phyloP scores from a whole-genome alignment of 805 yeast species.

The Hanseniaspora taiwanica region DNA sequence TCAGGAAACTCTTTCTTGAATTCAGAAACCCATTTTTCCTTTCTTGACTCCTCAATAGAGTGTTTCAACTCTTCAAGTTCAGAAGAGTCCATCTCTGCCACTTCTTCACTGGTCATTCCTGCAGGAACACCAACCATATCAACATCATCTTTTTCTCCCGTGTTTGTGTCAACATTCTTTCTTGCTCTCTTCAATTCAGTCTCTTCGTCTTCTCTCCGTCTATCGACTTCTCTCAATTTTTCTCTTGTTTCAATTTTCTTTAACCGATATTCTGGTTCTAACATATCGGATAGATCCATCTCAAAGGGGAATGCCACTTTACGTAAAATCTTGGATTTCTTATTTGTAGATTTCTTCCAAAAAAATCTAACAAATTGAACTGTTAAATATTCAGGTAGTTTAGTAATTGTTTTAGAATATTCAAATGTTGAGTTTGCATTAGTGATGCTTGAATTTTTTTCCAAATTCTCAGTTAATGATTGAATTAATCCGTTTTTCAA shows the following conservation, averaged over 20 bases:
- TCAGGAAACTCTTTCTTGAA: conserved; percentile 34
- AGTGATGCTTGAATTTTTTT: conserved; percentile 60
- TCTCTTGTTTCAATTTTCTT: conserved; percentile 65
- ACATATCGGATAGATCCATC: conserved; percentile 73
- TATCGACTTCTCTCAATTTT: conserved; percentile 59
- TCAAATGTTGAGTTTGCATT: conserved; percentile 61
- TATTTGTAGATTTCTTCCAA: conserved; percentile 87
- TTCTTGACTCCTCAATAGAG: conserved; percentile 29
- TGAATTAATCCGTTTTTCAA: conserved; percentile 70
- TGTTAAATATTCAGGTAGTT: conserved; percentile 76
- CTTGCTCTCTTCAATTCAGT: no score
- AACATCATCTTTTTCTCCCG: no score
- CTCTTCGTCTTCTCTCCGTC: conserved; percentile 55
- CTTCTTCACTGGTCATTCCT: conserved; percentile 9
- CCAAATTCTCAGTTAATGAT: conserved; percentile 63
- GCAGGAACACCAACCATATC: conserved; percentile 10
- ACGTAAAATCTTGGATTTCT: conserved; percentile 86
- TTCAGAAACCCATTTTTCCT: conserved; percentile 37
- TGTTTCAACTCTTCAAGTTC: conserved; percentile 45
- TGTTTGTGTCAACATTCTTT: no score
- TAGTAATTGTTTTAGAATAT: conserved; percentile 44
- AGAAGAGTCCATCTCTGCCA: conserved; percentile 28
- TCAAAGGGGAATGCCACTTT: conserved; percentile 92
- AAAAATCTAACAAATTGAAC: conserved; percentile 90
- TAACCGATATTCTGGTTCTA: conserved; percentile 62